These are phyloP conservation scores for Akebia trifoliata DNA, from an alignment of 164 flowering plant genomes.

Conservation along the genomic window DNA sequence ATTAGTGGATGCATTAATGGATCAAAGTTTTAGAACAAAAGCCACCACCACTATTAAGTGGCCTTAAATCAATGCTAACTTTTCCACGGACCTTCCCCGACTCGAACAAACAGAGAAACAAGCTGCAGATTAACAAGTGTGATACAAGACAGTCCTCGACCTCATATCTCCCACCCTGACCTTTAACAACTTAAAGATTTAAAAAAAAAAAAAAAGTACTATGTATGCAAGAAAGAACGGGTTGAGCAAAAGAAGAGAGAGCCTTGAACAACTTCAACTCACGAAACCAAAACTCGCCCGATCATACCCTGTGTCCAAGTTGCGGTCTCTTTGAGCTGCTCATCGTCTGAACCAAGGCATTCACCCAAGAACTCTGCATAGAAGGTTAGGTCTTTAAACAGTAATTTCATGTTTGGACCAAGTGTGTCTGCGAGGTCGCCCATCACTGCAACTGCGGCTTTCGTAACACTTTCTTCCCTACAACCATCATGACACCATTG, in stretches of 20 bases:
- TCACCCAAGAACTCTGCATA: constrained; percentile 50
- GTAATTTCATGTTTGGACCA: constrained; percentile 46
- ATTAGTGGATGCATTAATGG: constrained; percentile 8
- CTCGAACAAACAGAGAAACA: background rate
- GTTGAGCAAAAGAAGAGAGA: background rate
- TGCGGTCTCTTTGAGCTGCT: constrained; percentile 75
- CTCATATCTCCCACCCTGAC: background rate
- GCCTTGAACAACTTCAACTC: constrained; percentile 22
- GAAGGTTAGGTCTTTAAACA: constrained; percentile 41
- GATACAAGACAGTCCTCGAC: constrained; percentile 9
- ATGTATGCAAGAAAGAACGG: background rate
- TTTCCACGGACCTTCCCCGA: background rate
- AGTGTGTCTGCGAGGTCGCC: constrained; percentile 86
- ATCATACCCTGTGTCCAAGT: constrained; percentile 78
- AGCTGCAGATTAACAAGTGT: constrained; percentile 5
- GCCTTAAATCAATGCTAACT: background rate
- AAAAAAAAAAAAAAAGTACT: background rate
- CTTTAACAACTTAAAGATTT: background rate
- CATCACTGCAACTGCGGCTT: constrained; percentile 76
- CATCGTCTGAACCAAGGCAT: constrained; percentile 70
- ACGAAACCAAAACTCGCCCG: constrained; percentile 53
- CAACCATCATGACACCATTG: constrained; percentile 3
- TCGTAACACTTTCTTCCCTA: constrained; percentile 77
- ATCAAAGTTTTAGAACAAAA: background rate
- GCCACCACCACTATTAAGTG: constrained; percentile 1